phyloP scores from a whole-genome alignment of 2,329 filamentous ascomycete species.

The Simplicillium sp. region DNA sequence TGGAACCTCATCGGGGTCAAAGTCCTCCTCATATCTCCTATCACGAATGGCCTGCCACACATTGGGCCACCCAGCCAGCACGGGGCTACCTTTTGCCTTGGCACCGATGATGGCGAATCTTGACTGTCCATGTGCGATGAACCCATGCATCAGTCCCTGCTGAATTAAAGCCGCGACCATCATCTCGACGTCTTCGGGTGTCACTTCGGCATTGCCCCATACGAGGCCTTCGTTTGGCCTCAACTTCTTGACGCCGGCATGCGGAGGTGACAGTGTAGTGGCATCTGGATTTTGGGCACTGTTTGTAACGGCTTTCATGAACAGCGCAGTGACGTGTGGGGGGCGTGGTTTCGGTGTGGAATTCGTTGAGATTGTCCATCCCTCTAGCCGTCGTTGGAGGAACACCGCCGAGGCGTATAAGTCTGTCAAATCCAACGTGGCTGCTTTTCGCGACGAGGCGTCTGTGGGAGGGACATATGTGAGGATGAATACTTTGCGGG shows the following conservation, averaged over 20 bases:
- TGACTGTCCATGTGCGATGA: conserved; percentile 65
- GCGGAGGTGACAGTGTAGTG: conserved; percentile 36
- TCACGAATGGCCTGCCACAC: conserved; percentile 60
- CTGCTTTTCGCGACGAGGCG: conserved; percentile 50
- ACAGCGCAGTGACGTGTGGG: conserved; percentile 37
- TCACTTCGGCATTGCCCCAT: conserved; percentile 53
- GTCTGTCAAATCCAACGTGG: conserved; percentile 64
- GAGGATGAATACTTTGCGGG: conserved; percentile 67
- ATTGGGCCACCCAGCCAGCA: conserved; percentile 65
- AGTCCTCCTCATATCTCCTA: conserved; percentile 47
- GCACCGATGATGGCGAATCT: conserved; percentile 78
- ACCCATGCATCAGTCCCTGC: conserved; percentile 75
- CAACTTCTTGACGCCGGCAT: conserved; percentile 35
- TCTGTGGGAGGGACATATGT: conserved; percentile 60
- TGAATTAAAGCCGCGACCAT: conserved; percentile 68
- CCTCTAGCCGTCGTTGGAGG: conserved; percentile 55
- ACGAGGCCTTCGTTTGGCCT: conserved; percentile 50
- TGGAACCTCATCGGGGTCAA: conserved; percentile 57
- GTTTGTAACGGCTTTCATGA: conserved; percentile 43
- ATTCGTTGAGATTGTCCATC: conserved; percentile 32
- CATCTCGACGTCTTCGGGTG: conserved; percentile 62
- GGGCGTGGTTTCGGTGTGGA: conserved; percentile 23
- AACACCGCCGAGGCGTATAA: conserved; percentile 54
- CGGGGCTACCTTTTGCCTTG: conserved; percentile 52
- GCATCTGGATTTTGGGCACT: conserved; percentile 24